Evolutionary conservation across 2,329 filamentous ascomycete species (phyloP).

Genomic region (Sarocladium kiliense): DNA sequence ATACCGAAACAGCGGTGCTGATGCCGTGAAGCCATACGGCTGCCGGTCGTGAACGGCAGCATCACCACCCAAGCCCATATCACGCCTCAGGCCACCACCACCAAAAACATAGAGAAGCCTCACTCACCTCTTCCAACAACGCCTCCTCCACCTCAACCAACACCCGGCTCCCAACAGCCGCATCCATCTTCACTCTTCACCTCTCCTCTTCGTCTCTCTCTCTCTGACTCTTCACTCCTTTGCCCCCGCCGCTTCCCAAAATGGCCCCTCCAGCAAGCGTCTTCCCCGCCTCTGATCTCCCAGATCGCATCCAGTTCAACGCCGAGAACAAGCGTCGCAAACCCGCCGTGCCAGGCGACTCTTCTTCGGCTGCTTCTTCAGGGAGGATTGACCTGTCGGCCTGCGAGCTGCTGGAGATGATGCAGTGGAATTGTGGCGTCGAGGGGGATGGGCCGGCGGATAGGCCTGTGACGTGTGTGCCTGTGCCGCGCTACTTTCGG

Average conservation of each 20-base stretch:
- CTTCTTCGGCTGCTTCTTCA: conserved; percentile 16
- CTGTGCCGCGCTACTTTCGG: conserved; percentile 55
- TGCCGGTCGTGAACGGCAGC: background rate
- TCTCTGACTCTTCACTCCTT: background rate
- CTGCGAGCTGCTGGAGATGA: conserved; percentile 52
- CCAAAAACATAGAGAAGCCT: background rate
- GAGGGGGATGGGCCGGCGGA: conserved; percentile 38
- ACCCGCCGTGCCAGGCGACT: conserved; percentile 21
- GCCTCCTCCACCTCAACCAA: conserved; percentile 51
- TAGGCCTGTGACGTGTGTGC: conserved; percentile 49
- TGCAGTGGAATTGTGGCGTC: conserved; percentile 58
- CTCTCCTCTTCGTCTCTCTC: conserved; percentile 11
- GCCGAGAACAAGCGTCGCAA: conserved; percentile 49
- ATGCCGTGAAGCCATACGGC: too few relatives aligned
- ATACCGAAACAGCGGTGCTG: too few relatives aligned
- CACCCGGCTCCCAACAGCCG: conserved; percentile 41
- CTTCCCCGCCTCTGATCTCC: conserved; percentile 49
- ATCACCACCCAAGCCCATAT: background rate
- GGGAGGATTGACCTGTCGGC: conserved; percentile 43
- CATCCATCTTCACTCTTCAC: conserved; percentile 27
- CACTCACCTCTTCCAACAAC: conserved; percentile 55
- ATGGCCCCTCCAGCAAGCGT: conserved; percentile 56
- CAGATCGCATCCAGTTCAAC: conserved; percentile 42
- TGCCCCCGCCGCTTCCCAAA: background rate
- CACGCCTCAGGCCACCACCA: conserved; percentile 1